Evolutionary conservation across 192 early-diverging fungal genomes (phyloP).

Genomic region (Podila horticola): DNA sequence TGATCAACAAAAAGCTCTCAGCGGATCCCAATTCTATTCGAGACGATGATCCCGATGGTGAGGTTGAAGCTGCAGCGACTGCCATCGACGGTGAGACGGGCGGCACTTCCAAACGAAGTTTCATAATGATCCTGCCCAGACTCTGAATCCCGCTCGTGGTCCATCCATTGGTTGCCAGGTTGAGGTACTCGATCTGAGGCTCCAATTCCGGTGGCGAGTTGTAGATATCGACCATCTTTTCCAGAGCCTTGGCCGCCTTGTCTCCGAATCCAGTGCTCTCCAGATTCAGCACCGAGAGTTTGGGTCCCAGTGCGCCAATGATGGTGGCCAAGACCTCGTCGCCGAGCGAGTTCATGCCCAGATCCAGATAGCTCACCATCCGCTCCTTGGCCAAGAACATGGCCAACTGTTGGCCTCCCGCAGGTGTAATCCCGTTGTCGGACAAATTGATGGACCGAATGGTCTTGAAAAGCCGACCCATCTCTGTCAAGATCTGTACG

Average conservation of each 20-base stretch:
- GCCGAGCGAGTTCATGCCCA: constrained; percentile 26
- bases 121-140: constrained; percentile 24
- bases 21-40: constrained; percentile 18
- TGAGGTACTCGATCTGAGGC: constrained; percentile 23
- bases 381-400: constrained; percentile 16
- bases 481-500: constrained; percentile 9
- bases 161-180: constrained; percentile 28
- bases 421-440: constrained; percentile 31
- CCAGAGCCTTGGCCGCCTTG: constrained; percentile 18
- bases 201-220: neutral
- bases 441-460: constrained; percentile 14
- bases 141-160: constrained; percentile 25
- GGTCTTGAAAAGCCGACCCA: constrained; percentile 11
- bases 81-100: constrained; percentile 5
- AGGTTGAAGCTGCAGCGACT: neutral
- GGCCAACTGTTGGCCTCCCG: constrained; percentile 10
- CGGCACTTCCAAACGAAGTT: constrained; percentile 4
- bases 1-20: constrained; percentile 26
- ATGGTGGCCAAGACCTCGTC: constrained; percentile 18
- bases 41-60: neutral
- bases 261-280: constrained; percentile 40
- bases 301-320: constrained; percentile 23
- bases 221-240: constrained; percentile 17
- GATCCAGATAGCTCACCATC: constrained; percentile 11
- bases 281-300: constrained; percentile 14